Evolutionary conservation across 192 early-diverging fungal species (phyloP).

Genomic region (Coemansia sp.): DNA sequence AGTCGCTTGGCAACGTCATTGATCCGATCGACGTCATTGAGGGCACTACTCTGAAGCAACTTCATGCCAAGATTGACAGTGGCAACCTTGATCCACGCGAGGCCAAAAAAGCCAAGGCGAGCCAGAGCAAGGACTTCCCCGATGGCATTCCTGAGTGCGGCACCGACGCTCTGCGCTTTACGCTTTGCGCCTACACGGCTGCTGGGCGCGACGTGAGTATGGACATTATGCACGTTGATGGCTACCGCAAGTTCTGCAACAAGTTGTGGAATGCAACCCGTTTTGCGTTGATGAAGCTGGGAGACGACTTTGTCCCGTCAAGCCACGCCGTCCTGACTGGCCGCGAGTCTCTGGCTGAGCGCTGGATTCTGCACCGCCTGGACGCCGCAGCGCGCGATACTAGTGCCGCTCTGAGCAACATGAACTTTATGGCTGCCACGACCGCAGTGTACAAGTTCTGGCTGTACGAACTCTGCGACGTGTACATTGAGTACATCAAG

Average conservation of each 20-base stretch:
- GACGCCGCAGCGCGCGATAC: slow-evolving; percentile 74
- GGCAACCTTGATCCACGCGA: slow-evolving; percentile 92
- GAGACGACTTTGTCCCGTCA: slow-evolving; percentile 75
- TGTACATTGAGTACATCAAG: slow-evolving; percentile 93
- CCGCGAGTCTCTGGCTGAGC: slow-evolving; percentile 82
- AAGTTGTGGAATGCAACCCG: slow-evolving; percentile 98
- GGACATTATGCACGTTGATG: slow-evolving; percentile 92
- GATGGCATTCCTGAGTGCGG: slow-evolving; percentile 98
- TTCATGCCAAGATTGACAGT: slow-evolving; percentile 70
- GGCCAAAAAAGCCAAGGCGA: slow-evolving; percentile 78
- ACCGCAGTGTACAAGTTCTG: slow-evolving; percentile 87
- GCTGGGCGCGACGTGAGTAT: slow-evolving; percentile 86
- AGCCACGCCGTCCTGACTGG: slow-evolving; percentile 58
- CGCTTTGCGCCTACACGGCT: slow-evolving; percentile 73
- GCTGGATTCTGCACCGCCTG: slow-evolving; percentile 89
- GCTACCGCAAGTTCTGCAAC: slow-evolving; percentile 99
- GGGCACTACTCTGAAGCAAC: slow-evolving; percentile 75
- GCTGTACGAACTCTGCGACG: slow-evolving; percentile 95
- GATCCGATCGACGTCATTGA: slow-evolving; percentile 96
- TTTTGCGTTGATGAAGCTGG: slow-evolving; percentile 93
- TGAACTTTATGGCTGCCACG: slow-evolving; percentile 92
- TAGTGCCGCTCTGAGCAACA: slow-evolving; percentile 69
- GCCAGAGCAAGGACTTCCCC: slow-evolving; percentile 85
- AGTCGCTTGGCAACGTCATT: slow-evolving; percentile 94
- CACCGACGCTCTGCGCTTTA: slow-evolving; percentile 88